Evolutionary conservation across 2,329 filamentous ascomycete species (phyloP).

Genomic region (Trichophyton rubrum): DNA sequence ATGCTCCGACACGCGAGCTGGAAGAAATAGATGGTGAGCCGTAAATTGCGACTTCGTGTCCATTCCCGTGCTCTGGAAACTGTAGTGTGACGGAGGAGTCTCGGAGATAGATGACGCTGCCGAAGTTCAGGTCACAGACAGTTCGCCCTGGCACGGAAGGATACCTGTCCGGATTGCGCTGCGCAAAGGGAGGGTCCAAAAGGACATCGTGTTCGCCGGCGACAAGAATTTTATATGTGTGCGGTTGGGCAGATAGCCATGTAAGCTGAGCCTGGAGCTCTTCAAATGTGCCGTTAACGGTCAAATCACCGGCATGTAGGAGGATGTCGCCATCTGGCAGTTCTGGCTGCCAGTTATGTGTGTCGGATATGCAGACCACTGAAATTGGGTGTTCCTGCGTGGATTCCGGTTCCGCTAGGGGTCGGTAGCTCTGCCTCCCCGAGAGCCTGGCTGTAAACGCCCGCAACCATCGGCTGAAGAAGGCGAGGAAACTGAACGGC

Average conservation of each 20-base stretch:
- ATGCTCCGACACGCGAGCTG: constrained; percentile 11
- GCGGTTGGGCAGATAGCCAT: constrained; percentile 34
- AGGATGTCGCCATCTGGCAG: constrained; percentile 36
- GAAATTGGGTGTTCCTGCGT: background rate
- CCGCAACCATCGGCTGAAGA: constrained; percentile 3
- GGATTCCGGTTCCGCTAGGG: background rate
- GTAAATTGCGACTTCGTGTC: constrained; percentile 1
- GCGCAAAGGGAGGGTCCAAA: constrained; percentile 14
- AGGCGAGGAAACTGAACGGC: background rate
- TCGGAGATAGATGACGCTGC: constrained; percentile 13
- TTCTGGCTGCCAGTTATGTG: constrained; percentile 28
- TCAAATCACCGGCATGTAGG: constrained; percentile 40
- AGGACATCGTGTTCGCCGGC: constrained; percentile 37
- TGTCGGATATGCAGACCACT: constrained; percentile 32
- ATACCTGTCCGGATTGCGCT: constrained; percentile 10
- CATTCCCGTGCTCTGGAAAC: constrained; percentile 5
- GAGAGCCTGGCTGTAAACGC: background rate
- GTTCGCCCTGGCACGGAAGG: constrained; percentile 6
- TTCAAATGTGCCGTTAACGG: constrained; percentile 31
- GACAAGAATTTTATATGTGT: constrained; percentile 35
- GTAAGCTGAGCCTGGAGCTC: constrained; percentile 30
- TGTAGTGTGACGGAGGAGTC: constrained; percentile 12
- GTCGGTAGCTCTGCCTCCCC: background rate
- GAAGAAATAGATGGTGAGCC: constrained; percentile 3
- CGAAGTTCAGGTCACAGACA: constrained; percentile 14